Conservation (phyloP, 345 rosid genomes). For the Trapa bicornis region DNA sequence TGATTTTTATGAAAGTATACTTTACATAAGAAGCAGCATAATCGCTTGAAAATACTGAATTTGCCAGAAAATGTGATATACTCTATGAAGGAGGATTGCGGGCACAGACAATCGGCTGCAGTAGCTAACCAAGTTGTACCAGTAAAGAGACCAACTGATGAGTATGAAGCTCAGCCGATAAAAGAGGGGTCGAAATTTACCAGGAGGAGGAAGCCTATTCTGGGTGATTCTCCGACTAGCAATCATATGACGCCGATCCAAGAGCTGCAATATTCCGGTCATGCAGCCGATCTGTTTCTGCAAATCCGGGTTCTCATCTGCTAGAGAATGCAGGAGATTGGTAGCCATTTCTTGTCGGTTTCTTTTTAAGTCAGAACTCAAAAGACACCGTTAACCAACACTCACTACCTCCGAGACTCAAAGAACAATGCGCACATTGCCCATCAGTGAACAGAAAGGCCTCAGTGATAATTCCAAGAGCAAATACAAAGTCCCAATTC, state of each 20-base stretch:
- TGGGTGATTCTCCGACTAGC: conserved; percentile 36
- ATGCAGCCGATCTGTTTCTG: conserved; percentile 95
- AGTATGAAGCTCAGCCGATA: background rate
- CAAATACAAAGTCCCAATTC: conserved; percentile 8
- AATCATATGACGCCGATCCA: conserved; percentile 58
- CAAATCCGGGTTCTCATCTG: conserved; percentile 88
- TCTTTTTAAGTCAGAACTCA: background rate
- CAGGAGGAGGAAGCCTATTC: conserved; percentile 63
- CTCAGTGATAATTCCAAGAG: conserved; percentile 1
- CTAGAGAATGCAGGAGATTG: conserved; percentile 78
- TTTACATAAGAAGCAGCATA: background rate
- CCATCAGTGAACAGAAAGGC: background rate
- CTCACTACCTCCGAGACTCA: background rate
- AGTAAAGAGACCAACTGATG: background rate
- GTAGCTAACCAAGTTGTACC: background rate
- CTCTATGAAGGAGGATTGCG: background rate
- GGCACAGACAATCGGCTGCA: background rate
- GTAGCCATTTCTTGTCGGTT: conserved; percentile 50
- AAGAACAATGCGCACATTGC: background rate
- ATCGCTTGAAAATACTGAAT: background rate
- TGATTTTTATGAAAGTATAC: background rate
- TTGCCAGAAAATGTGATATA: background rate
- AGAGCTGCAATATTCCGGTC: conserved; percentile 82
- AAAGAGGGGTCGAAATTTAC: conserved; percentile 2
- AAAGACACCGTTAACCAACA: background rate